Evolutionary conservation across 345 rosid genomes (phyloP).

Genomic region (Viola odorata): DNA sequence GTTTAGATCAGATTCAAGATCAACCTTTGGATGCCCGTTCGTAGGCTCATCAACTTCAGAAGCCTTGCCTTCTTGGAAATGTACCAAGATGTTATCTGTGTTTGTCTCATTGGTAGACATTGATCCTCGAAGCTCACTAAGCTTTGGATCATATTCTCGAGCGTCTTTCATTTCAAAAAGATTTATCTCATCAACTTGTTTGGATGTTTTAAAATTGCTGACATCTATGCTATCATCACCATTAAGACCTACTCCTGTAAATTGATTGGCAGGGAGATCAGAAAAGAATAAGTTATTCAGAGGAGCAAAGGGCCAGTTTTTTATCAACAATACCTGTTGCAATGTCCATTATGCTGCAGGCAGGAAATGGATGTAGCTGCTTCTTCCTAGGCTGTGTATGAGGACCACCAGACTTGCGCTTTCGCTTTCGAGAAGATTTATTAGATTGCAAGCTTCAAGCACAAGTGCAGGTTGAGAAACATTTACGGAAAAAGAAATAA

Average conservation of each 20-base stretch:
- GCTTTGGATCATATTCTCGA: slow-evolving; percentile 79
- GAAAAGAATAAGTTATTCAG: slow-evolving; percentile 31
- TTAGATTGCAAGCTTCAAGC: slow-evolving; percentile 61
- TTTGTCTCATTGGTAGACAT: slow-evolving; percentile 34
- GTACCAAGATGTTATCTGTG: slow-evolving; percentile 38
- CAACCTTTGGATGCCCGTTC: slow-evolving; percentile 46
- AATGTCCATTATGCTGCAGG: slow-evolving; percentile 25
- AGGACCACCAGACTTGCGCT: slow-evolving; percentile 59
- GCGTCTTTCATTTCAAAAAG: slow-evolving; percentile 36
- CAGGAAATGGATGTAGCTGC: slow-evolving; percentile 39
- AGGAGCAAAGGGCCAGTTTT: slow-evolving; percentile 32
- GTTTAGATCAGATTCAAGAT: slow-evolving; percentile 41
- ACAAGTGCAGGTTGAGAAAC: not conserved
- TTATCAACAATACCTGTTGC: slow-evolving; percentile 32
- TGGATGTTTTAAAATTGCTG: slow-evolving; percentile 22
- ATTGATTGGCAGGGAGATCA: slow-evolving; percentile 24
- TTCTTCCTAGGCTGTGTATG: slow-evolving; percentile 64
- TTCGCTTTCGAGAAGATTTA: slow-evolving; percentile 76
- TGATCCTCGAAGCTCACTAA: slow-evolving; percentile 68
- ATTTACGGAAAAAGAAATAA: not conserved
- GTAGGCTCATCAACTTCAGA: slow-evolving; percentile 39
- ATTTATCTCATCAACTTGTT: slow-evolving; percentile 42
- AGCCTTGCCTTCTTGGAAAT: slow-evolving; percentile 41
- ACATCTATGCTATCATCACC: slow-evolving; percentile 32
- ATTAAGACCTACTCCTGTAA: slow-evolving; percentile 27